A percentile compares a stretch with the other conserved stretches of the same genome.
These are phyloP conservation scores for Leccinum aurantiacum DNA, from an alignment of 768 basidiomycete species.

Conservation along the genomic window DNA sequence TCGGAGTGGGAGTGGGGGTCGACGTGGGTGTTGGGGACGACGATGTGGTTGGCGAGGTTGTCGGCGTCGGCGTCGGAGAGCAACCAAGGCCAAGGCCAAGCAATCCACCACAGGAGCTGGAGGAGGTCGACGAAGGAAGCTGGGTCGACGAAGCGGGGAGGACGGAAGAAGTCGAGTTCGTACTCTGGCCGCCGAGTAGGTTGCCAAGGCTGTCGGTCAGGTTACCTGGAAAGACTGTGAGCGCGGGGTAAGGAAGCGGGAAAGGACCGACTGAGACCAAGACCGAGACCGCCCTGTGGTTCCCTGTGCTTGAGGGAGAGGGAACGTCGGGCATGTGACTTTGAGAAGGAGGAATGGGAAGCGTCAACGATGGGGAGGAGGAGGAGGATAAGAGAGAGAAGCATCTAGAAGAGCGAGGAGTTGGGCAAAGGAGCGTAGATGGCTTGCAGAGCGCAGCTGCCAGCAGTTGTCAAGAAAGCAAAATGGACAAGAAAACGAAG, in stretches of 20 bases:
- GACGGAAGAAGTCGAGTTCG: slow-evolving; percentile 13
- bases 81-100: slow-evolving; percentile 24
- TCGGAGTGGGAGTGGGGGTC: neutral
- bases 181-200: neutral
- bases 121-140: neutral
- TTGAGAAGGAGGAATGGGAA: slow-evolving; percentile 40
- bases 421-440: slow-evolving; percentile 42
- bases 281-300: slow-evolving; percentile 15
- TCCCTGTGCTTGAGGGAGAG: slow-evolving; percentile 22
- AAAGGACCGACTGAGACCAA: slow-evolving; percentile 5
- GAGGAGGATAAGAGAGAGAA: slow-evolving; percentile 30
- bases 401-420: slow-evolving; percentile 27
- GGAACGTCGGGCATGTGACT: slow-evolving; percentile 35
- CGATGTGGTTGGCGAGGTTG: neutral
- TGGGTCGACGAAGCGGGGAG: slow-evolving; percentile 11
- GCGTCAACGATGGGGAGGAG: slow-evolving; percentile 31
- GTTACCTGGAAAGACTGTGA: neutral
- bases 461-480: neutral
- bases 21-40: neutral
- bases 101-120: slow-evolving; percentile 19
- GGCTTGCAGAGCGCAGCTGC: slow-evolving; percentile 9
- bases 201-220: slow-evolving; percentile 2
- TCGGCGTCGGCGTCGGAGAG: slow-evolving; percentile 2
- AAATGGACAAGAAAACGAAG: neutral
- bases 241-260: neutral